phyloP scores from a whole-genome alignment of 371 early-diverging fungal genomes.

The Rhizopus stolonifer region DNA sequence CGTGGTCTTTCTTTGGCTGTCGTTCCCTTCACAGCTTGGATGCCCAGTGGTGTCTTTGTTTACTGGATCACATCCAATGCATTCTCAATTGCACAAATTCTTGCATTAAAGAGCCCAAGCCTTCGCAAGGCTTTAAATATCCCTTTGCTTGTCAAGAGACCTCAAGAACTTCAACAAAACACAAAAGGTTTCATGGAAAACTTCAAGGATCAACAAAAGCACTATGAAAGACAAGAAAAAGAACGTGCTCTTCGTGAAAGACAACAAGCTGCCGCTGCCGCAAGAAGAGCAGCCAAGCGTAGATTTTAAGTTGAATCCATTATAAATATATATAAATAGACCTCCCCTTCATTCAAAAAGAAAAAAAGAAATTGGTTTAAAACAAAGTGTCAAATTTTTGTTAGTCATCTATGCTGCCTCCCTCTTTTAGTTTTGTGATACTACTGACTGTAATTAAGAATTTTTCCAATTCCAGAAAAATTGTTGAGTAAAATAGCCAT shows the following conservation, averaged over 20 bases:
- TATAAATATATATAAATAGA: neutral
- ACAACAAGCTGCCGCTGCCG: constrained; percentile 49
- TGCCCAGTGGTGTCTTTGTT: constrained; percentile 82
- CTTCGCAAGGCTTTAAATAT: constrained; percentile 61
- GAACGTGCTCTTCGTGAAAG: constrained; percentile 51
- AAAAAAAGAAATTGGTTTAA: too few species aligned
- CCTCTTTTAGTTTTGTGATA: too few species aligned
- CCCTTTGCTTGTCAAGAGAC: constrained; percentile 52
- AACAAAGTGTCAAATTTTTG: too few species aligned
- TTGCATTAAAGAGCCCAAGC: constrained; percentile 57
- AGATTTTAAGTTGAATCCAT: constrained; percentile 35
- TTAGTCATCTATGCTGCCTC: too few species aligned
- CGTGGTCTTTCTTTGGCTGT: constrained; percentile 63
- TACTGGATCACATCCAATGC: constrained; percentile 84
- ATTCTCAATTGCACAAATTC: constrained; percentile 71
- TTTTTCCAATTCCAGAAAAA: too few species aligned
- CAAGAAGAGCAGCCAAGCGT: constrained; percentile 50
- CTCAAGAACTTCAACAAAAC: constrained; percentile 46
- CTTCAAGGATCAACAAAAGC: constrained; percentile 42
- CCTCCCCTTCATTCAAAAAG: too few species aligned
- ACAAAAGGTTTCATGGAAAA: constrained; percentile 50
- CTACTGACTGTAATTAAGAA: too few species aligned
- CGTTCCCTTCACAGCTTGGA: constrained; percentile 67
- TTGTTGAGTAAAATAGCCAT: too few species aligned
- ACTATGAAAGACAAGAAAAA: constrained; percentile 41